These are phyloP conservation scores for Artomyces pyxidatus DNA, from an alignment of 768 basidiomycete genomes.

Conservation along the genomic window DNA sequence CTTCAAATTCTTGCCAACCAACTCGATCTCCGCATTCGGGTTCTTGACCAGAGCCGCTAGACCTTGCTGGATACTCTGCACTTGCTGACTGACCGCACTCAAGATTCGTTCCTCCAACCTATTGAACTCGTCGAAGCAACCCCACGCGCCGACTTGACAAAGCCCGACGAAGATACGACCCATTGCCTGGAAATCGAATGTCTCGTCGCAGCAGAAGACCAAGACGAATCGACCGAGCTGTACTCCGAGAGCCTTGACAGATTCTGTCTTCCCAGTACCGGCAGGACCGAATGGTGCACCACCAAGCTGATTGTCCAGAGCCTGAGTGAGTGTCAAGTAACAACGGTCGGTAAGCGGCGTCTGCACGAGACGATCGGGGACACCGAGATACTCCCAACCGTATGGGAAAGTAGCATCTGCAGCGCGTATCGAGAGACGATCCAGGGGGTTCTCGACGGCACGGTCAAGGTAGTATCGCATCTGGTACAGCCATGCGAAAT, in stretches of 20 bases:
- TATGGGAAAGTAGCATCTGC: constrained; percentile 94
- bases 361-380: constrained; percentile 94
- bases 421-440: constrained; percentile 71
- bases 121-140: constrained; percentile 97
- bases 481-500: constrained; percentile 92
- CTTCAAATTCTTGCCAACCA: constrained; percentile 90
- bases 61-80: constrained; percentile 97
- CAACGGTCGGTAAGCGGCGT: constrained; percentile 96
- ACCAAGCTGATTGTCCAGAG: constrained; percentile 89
- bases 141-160: constrained; percentile 99
- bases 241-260: constrained; percentile 96
- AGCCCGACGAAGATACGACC: constrained; percentile 98
- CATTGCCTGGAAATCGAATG: constrained; percentile 99
- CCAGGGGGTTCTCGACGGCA: constrained; percentile 62
- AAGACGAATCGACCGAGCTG: constrained; percentile 98
- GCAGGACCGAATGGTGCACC: constrained; percentile 98
- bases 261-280: constrained; percentile 95
- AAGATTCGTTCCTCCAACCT: constrained; percentile 96
- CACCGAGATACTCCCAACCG: constrained; percentile 98
- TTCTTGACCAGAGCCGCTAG: constrained; percentile 76
- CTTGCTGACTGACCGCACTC: constrained; percentile 97
- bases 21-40: constrained; percentile 84
- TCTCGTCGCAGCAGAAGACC: constrained; percentile 99
- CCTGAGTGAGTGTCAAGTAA: constrained; percentile 94
- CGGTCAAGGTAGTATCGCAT: constrained; percentile 96